A percentile compares a stretch with the other conserved stretches of the same genome.
Evolutionary conservation across 1,284 basidiomycete genomes (phyloP).

Genomic region (Coriolopsis trogii): DNA sequence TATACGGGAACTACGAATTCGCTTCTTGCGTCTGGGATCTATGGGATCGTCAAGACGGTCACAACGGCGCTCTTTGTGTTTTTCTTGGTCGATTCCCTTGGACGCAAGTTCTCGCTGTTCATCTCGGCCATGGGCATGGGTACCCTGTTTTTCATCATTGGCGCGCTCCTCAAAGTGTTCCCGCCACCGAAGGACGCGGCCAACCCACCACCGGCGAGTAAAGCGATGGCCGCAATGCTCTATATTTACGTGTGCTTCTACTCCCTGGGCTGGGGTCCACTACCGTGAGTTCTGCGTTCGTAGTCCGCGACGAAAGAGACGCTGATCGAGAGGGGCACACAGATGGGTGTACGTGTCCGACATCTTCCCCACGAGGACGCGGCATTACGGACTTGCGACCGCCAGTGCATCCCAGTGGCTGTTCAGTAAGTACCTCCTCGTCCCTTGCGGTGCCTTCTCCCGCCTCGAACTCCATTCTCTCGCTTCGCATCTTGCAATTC

Average conservation of each 20-base stretch:
- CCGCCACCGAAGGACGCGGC: slow-evolving; percentile 45
- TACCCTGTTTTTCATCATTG: slow-evolving; percentile 66
- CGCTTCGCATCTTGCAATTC: too few relatives aligned
- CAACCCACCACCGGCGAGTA: slow-evolving; percentile 50
- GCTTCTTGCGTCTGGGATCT: slow-evolving; percentile 81
- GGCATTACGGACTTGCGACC: slow-evolving; percentile 75
- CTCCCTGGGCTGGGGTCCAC: slow-evolving; percentile 53
- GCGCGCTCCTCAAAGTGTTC: slow-evolving; percentile 75
- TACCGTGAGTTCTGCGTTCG: slow-evolving; percentile 25
- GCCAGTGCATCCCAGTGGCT: slow-evolving; percentile 80
- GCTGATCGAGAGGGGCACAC: not conserved
- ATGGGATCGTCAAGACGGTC: slow-evolving; percentile 78
- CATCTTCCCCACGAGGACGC: slow-evolving; percentile 82
- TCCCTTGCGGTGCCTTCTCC: not conserved
- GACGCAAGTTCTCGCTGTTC: slow-evolving; percentile 59
- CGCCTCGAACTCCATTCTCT: too few relatives aligned
- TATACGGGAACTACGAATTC: slow-evolving; percentile 61
- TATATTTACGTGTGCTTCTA: slow-evolving; percentile 81
- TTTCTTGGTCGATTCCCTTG: slow-evolving; percentile 58
- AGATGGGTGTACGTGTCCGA: slow-evolving; percentile 77
- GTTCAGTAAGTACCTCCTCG: slow-evolving; percentile 57
- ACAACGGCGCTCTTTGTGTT: slow-evolving; percentile 69
- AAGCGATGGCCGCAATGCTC: slow-evolving; percentile 76
- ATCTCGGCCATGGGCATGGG: slow-evolving; percentile 69
- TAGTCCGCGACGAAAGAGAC: not conserved